Conservation (phyloP, 2,329 filamentous ascomycete genomes). For the Penicillium sp. region DNA sequence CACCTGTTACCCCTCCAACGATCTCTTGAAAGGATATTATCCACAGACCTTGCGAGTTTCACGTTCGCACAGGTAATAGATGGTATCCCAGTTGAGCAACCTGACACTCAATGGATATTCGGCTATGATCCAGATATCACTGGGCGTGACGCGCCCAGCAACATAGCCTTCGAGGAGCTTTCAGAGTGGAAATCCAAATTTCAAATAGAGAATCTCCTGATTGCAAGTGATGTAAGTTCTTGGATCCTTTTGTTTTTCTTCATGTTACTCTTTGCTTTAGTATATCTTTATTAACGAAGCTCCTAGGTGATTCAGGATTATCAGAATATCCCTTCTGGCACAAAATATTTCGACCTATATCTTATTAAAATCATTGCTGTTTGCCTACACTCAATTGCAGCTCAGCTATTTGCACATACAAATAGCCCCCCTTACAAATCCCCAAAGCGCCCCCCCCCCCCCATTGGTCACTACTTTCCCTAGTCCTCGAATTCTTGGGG, state of each 20-base stretch:
- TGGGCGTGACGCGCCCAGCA: neutral
- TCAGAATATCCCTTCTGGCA: neutral
- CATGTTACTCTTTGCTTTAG: neutral
- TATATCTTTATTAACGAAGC: neutral
- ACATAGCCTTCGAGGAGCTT: neutral
- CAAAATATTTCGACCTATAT: neutral
- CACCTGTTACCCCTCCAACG: neutral
- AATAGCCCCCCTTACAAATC: neutral
- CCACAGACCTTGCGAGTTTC: neutral
- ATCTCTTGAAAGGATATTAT: neutral
- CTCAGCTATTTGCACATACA: neutral
- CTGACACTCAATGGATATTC: neutral
- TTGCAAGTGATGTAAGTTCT: neutral
- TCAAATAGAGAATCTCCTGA: neutral
- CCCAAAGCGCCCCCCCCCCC: neutral
- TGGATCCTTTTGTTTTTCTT: neutral
- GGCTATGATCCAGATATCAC: neutral
- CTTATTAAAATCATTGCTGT: neutral
- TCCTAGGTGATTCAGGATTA: neutral
- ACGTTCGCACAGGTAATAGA: neutral
- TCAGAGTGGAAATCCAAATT: neutral
- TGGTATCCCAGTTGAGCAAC: neutral
- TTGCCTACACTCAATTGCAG: neutral
- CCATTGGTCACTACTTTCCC: too few species aligned
- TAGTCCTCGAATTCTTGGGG: too few species aligned